These are phyloP conservation scores for Epithemia pelagica DNA, from an alignment of 108 stramenopile species.

Conservation along the genomic window DNA sequence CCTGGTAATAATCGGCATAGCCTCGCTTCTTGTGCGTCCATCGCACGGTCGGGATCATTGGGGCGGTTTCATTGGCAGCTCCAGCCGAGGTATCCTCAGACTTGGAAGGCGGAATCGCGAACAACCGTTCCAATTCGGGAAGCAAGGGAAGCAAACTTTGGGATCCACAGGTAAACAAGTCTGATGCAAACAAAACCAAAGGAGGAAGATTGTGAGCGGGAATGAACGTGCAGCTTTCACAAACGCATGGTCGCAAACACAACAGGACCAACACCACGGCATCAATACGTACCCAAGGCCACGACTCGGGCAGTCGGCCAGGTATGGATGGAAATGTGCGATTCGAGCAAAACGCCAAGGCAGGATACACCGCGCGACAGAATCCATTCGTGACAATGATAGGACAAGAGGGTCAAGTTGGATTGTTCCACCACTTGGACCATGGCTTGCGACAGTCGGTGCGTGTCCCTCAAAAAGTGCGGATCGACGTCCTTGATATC, in stretches of 20 bases:
- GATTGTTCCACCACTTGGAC: constrained; percentile 45
- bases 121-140: constrained; percentile 42
- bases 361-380: constrained; percentile 67
- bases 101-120: constrained; percentile 45
- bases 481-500: constrained; percentile 67
- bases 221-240: no score
- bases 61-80: background rate
- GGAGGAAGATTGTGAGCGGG: no score
- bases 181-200: constrained; percentile 66
- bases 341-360: constrained; percentile 68
- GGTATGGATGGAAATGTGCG: constrained; percentile 71
- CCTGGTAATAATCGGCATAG: constrained; percentile 39
- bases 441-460: constrained; percentile 51
- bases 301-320: constrained; percentile 66
- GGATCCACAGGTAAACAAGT: constrained; percentile 63
- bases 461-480: constrained; percentile 59
- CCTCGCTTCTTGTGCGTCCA: constrained; percentile 73
- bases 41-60: background rate
- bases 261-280: no score
- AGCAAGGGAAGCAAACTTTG: constrained; percentile 46
- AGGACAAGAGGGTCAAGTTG: constrained; percentile 56
- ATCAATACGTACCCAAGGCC: constrained; percentile 61
- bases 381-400: constrained; percentile 63
- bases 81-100: no score
- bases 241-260: no score